A percentile compares a stretch with the other conserved stretches of the same genome.
These are phyloP conservation scores for Vitis riparia DNA, from an alignment of 164 flowering plant species.

Conservation along the genomic window DNA sequence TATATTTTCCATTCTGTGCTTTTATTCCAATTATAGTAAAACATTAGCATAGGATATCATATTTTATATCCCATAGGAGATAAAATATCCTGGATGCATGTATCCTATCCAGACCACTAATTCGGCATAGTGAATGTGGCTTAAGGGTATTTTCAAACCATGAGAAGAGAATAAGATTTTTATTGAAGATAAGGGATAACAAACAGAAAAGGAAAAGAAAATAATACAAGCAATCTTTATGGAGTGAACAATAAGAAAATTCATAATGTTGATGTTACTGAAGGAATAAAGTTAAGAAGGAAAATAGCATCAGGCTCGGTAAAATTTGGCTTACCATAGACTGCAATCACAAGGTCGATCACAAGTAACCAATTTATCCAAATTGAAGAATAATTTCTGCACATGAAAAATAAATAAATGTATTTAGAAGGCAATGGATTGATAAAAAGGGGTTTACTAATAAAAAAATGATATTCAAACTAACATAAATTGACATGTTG, in stretches of 20 bases:
- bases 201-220: too few species aligned
- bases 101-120: too few species aligned
- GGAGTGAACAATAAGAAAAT: not conserved
- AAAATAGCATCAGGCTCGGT: not conserved
- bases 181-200: too few species aligned
- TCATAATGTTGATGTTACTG: not conserved
- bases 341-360: constrained; percentile 58
- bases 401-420: constrained; percentile 11
- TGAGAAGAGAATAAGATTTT: too few species aligned
- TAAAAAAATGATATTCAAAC: not conserved
- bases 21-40: too few species aligned
- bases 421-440: constrained; percentile 7
- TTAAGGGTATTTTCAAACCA: too few species aligned
- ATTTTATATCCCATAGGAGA: too few species aligned
- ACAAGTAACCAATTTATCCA: constrained; percentile 74
- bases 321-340: constrained; percentile 60
- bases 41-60: too few species aligned
- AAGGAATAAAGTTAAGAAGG: not conserved
- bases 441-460: not conserved
- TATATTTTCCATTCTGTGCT: too few species aligned
- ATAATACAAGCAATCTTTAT: not conserved
- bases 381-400: constrained; percentile 69
- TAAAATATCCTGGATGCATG: too few species aligned
- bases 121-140: too few species aligned
- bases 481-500: not conserved